phyloP scores from a whole-genome alignment of 768 basidiomycete species.

The Trametes elegans region DNA sequence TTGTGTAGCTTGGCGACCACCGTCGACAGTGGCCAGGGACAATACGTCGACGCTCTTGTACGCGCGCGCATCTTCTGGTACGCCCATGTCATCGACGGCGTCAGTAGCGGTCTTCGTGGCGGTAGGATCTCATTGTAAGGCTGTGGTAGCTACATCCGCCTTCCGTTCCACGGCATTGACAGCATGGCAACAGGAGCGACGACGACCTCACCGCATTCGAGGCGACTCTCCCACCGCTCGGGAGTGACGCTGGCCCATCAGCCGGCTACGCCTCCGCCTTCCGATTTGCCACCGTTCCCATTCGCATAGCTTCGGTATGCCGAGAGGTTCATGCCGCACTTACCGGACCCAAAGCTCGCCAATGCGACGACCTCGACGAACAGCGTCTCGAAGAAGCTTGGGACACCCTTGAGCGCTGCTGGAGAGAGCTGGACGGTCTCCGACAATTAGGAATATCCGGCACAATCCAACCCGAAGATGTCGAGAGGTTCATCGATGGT shows the following conservation, averaged over 20 bases:
- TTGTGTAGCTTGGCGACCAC: slow-evolving; percentile 62
- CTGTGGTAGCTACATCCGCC: neutral
- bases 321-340: slow-evolving; percentile 74
- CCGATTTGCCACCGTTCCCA: slow-evolving; percentile 64
- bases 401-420: slow-evolving; percentile 77
- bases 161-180: slow-evolving; percentile 1
- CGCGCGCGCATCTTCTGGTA: slow-evolving; percentile 90
- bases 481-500: slow-evolving; percentile 70
- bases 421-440: slow-evolving; percentile 79
- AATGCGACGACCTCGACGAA: slow-evolving; percentile 55
- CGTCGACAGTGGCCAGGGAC: slow-evolving; percentile 46
- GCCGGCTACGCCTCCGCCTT: slow-evolving; percentile 52
- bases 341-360: slow-evolving; percentile 75
- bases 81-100: slow-evolving; percentile 80
- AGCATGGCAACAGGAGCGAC: slow-evolving; percentile 46
- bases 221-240: slow-evolving; percentile 41
- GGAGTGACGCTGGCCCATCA: slow-evolving; percentile 26
- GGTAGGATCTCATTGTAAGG: slow-evolving; percentile 78
- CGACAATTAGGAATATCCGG: slow-evolving; percentile 41
- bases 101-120: slow-evolving; percentile 80
- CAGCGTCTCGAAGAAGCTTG: slow-evolving; percentile 75
- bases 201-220: slow-evolving; percentile 80
- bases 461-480: slow-evolving; percentile 47
- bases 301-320: slow-evolving; percentile 75
- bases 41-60: slow-evolving; percentile 56